Conservation (phyloP, 106 monocot genomes). For the Dendrobium catenatum region DNA sequence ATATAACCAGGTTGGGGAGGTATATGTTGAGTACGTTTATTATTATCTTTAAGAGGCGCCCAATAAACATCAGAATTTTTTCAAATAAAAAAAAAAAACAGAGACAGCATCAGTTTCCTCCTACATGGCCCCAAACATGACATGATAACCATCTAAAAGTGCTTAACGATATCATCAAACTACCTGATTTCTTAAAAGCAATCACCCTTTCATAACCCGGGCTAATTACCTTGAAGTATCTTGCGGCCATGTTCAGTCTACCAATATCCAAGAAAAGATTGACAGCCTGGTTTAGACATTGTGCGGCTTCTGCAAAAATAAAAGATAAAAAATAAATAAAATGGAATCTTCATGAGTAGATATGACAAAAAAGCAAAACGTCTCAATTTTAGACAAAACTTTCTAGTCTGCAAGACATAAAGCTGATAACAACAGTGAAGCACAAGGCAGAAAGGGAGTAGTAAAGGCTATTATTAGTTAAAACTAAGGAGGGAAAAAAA, state of each 20-base stretch:
- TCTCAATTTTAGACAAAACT: neutral
- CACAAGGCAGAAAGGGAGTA: neutral
- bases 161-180: neutral
- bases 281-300: constrained; percentile 67
- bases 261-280: constrained; percentile 88
- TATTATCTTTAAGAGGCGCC: too few species aligned
- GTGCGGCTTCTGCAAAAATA: constrained; percentile 63
- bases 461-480: neutral
- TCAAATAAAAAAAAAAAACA: neutral
- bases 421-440: neutral
- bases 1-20: too few species aligned
- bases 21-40: too few species aligned
- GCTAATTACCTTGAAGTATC: constrained; percentile 72
- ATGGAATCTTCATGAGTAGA: neutral
- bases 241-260: constrained; percentile 94
- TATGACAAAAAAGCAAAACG: neutral
- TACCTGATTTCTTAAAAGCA: too few species aligned
- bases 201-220: neutral
- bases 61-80: too few species aligned
- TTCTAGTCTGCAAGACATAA: neutral
- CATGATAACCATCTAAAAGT: neutral
- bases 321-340: constrained; percentile 8
- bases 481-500: neutral
- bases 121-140: neutral
- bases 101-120: neutral